A percentile compares a stretch with the other conserved stretches of the same genome.
Conservation (phyloP, 106 monocot species). For the Dendrobium officinale region DNA sequence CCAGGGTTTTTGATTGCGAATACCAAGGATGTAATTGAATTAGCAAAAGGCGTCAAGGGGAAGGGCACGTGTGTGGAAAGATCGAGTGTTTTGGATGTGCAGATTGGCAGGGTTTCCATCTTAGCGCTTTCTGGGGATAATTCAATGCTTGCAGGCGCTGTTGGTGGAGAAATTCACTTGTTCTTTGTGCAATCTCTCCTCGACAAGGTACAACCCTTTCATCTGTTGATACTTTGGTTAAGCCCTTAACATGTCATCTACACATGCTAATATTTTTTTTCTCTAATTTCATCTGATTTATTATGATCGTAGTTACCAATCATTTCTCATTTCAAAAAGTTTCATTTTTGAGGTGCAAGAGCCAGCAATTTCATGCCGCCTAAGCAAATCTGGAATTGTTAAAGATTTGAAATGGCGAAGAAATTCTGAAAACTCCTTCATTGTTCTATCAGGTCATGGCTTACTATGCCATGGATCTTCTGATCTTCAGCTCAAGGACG, state of each 20-base stretch:
- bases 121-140: constrained; percentile 61
- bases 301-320: neutral
- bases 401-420: constrained; percentile 75
- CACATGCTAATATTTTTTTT: neutral
- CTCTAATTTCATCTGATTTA: neutral
- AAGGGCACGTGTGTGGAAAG: constrained; percentile 33
- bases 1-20: constrained; percentile 75
- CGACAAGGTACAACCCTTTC: constrained; percentile 36
- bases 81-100: constrained; percentile 50
- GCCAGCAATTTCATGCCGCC: constrained; percentile 31
- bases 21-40: constrained; percentile 57
- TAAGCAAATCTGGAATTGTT: constrained; percentile 29
- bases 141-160: constrained; percentile 39
- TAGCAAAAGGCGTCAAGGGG: constrained; percentile 51
- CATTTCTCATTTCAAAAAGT: neutral
- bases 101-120: constrained; percentile 55
- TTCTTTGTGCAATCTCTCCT: constrained; percentile 51
- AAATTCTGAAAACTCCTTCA: constrained; percentile 34
- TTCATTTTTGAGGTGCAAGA: constrained; percentile 35
- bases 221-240: neutral
- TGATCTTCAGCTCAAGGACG: constrained; percentile 27
- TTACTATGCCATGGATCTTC: constrained; percentile 38
- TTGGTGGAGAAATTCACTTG: constrained; percentile 50
- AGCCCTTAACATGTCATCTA: neutral
- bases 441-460: constrained; percentile 54